Base-by-base conservation (phyloP, 2,329 filamentous ascomycete species). In the Aureobasidium namibiae region DNA sequence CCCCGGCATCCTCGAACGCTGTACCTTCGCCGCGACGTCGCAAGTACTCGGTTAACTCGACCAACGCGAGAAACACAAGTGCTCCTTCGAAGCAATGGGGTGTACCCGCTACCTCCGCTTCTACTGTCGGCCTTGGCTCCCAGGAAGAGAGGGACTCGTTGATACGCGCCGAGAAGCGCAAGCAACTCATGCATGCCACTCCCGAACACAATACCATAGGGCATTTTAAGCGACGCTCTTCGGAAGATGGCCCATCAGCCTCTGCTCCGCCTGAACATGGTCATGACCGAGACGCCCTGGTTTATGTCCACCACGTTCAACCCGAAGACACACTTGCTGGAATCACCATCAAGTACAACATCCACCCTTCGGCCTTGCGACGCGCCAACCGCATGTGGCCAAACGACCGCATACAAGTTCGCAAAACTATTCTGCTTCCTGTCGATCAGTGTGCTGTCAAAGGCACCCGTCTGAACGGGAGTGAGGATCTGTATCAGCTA, bases 341-440 rank as follows among this genome's bases (percentile, higher is more conserved):
- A 2, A 85, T 99, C 53, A 88, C 94, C 56, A 86, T 99, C 64
- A 89, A 87, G 66, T 99, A 95, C 73, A 87, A 89, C 66, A 97
- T 92, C 71, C 84, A 89, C 63, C 85, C 91, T 59, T 87, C 92
- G 49, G 82, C 88, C 1, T 86, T 99, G 64, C 82, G 90, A 61
- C 94, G 89, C 70, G 86, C 90, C 39, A 99, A 99, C 70, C 85
- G 94, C 11, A 85, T 99, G 68, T 99, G 94, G 94, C 90, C 91
- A 7, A 90, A 91, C 63, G 94, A 97, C 69, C 90, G 85, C 63
- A 87, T 97, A 36, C 92, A 96, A 70, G 84, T 86, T 49, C 85
- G 92, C 61, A 89, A 89, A 67, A 86, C 84, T 63, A 80, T 99
- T 16, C 81, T 92, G 9, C 76, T 99, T 56, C 94, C 94, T 0